A percentile compares a stretch with the other conserved stretches of the same genome.
Conservation (phyloP, 1,139 yeast species). For the Diutina sp. region DNA sequence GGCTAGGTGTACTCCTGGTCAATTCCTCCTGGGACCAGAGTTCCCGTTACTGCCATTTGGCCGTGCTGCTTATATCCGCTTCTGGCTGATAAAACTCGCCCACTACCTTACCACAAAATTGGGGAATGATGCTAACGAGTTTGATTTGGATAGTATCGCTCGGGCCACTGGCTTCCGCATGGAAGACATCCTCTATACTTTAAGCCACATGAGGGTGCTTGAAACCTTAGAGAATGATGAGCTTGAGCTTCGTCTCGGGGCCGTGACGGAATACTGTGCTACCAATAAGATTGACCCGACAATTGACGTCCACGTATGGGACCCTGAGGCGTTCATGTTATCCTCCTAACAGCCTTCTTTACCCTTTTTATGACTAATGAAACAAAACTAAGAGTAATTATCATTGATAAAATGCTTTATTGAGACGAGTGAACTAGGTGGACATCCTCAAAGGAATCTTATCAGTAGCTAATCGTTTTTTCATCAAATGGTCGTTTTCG, state of each 20-base stretch:
- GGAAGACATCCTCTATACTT: constrained; percentile 54
- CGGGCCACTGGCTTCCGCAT: constrained; percentile 53
- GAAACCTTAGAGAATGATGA: background rate
- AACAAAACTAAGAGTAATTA: background rate
- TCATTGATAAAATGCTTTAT: no score
- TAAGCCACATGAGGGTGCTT: constrained; percentile 45
- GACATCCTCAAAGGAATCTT: no score
- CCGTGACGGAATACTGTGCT: constrained; percentile 19
- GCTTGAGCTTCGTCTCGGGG: constrained; percentile 6
- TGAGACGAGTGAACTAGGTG: no score
- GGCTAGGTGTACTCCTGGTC: constrained; percentile 39
- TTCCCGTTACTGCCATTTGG: constrained; percentile 83
- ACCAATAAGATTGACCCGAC: constrained; percentile 13
- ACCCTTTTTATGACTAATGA: background rate
- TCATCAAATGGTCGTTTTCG: no score
- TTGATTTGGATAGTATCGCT: constrained; percentile 37
- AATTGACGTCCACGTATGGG: constrained; percentile 7
- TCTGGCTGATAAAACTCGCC: constrained; percentile 49
- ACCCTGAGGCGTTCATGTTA: background rate
- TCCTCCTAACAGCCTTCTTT: background rate
- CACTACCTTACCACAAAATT: constrained; percentile 8
- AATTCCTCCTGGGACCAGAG: constrained; percentile 73
- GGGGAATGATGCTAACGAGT: background rate
- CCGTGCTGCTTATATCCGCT: constrained; percentile 53
- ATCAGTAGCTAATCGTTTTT: no score